Evolutionary conservation across 352 stramenopile genomes (phyloP).

Genomic region (Aphanomyces astaci): DNA sequence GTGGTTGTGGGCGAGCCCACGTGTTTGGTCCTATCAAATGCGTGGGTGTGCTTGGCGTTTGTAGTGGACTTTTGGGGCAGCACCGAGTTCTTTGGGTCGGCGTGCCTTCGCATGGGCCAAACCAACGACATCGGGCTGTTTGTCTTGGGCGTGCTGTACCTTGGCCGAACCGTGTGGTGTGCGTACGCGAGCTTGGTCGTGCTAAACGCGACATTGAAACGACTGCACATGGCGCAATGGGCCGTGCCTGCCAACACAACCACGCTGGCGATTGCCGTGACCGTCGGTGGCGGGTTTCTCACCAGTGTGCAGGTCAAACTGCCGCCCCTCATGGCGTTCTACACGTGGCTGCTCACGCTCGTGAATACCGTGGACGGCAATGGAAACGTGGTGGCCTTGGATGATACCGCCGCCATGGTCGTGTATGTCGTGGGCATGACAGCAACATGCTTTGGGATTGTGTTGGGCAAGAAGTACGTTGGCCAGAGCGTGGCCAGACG

Average conservation of each 20-base stretch:
- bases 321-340: not conserved
- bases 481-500: not conserved
- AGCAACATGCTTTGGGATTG: not conserved
- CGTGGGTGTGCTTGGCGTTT: conserved; percentile 6
- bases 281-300: not conserved
- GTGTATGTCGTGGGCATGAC: not conserved
- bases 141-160: not conserved
- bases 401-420: not conserved
- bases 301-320: not conserved
- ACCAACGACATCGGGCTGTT: not conserved
- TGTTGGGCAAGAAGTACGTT: not conserved
- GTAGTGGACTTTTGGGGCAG: conserved; percentile 13
- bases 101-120: conserved; percentile 15
- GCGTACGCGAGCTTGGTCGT: conserved; percentile 9
- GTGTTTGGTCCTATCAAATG: not conserved
- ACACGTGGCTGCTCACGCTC: not conserved
- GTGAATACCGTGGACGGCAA: not conserved
- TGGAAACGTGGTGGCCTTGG: not conserved
- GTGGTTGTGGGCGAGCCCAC: conserved; percentile 14
- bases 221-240: not conserved
- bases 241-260: not conserved
- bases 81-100: not conserved
- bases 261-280: not conserved
- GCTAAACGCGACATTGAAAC: not conserved
- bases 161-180: conserved; percentile 13